Conservation (phyloP, 768 basidiomycete genomes). For the Leccinum ochraceum region DNA sequence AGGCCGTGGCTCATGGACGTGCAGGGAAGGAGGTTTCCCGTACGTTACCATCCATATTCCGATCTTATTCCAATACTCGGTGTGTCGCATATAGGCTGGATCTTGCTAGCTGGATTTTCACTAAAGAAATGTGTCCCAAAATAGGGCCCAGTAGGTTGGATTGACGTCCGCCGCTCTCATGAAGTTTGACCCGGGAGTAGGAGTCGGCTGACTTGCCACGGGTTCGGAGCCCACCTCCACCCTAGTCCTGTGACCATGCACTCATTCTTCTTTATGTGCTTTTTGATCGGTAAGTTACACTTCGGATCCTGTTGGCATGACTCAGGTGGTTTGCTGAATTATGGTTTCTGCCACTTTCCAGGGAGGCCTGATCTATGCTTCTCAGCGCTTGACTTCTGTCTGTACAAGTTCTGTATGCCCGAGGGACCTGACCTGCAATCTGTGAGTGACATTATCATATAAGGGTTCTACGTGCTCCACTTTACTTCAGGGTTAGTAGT, state of each 20-base stretch:
- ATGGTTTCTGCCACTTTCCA: too few relatives aligned
- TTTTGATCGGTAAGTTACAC: background rate
- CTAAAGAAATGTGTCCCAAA: background rate
- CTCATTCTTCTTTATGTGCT: background rate
- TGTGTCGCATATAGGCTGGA: background rate
- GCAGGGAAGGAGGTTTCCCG: too few relatives aligned
- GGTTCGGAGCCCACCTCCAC: background rate
- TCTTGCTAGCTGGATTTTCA: background rate
- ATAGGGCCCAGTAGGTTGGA: too few relatives aligned
- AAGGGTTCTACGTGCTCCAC: background rate
- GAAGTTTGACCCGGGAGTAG: background rate
- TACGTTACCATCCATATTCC: background rate
- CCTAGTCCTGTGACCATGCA: background rate
- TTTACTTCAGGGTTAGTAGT: conserved; percentile 10
- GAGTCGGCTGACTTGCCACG: background rate
- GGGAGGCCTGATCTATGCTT: too few relatives aligned
- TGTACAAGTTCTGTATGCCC: conserved; percentile 24
- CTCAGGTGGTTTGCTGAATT: background rate
- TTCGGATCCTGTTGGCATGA: background rate
- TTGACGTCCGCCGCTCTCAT: background rate
- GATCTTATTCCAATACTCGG: background rate
- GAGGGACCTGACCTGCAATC: conserved; percentile 35
- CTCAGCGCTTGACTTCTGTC: background rate
- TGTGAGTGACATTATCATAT: conserved; percentile 18
- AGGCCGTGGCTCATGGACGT: too few relatives aligned